Base-by-base conservation (phyloP, 179 eudicot genomes). In the Silene noctiflora region DNA sequence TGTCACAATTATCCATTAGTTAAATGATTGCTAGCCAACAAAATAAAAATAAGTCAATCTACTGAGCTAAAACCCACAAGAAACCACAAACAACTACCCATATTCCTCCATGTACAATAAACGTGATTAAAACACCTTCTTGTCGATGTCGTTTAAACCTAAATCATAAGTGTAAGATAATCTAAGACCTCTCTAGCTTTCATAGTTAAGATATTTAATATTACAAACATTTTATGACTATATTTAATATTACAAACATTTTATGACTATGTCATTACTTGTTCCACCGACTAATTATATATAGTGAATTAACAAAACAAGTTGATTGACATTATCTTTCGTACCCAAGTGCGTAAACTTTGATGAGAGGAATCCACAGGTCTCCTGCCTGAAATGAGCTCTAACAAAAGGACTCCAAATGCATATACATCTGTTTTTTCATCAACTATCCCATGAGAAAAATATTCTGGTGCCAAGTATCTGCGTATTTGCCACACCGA, bases 361-460 rank as follows among this genome's bases (percentile, higher is more conserved):
- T 87, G 94, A 76, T 95, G 86, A 75, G 94, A 89, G 27, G 91
- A 83, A 82, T 95, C 98, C 22, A 95, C 98, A 0, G 99, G 93
- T 76, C 75, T 95, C 85, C 85, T 87, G 7, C 99, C 97, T 0
- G 98, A 88, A 74, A 95, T 83, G 1, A 95, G 85, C 84, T 95
- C 98, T 59, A 95, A 82, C 31, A 93, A 75, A 68, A 93, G 85
- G 7, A 95, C 98, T 7, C 99, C 99, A 74, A 93, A 95, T 46
- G 99, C 99, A 81, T 86, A 95, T 0, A 93, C 98, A 71, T 95
- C 99, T 1, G 99, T 95, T 83, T 95, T 93, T 83, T 95, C 99
- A 77, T 93, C 97, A 9, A 95, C 98, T 4, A 95, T 86, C 8
- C 99, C 99, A 79, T 95, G 98, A 80, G 93, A 91, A 74, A 95